A percentile compares a stretch with the other conserved stretches of the same genome.
phyloP scores from a whole-genome alignment of 2,329 filamentous ascomycete genomes.

The Epicoccum nigrum region DNA sequence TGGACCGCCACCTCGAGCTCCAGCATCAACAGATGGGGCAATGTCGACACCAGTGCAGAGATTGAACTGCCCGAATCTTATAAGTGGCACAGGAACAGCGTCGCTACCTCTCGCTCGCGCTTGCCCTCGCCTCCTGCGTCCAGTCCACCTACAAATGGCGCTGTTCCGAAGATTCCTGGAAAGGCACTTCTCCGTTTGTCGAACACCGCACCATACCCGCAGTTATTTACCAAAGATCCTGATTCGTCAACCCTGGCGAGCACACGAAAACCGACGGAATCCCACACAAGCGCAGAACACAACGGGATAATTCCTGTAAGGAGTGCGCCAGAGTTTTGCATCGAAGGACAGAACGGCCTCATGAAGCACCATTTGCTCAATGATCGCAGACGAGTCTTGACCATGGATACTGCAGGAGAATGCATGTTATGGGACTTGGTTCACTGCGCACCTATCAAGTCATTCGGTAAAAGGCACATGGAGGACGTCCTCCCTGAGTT shows the following conservation, averaged over 20 bases:
- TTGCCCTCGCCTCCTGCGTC: slow-evolving; percentile 47
- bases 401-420: slow-evolving; percentile 92
- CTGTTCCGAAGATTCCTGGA: slow-evolving; percentile 69
- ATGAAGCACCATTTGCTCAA: slow-evolving; percentile 93
- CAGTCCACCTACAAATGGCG: slow-evolving; percentile 41
- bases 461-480: slow-evolving; percentile 92
- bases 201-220: slow-evolving; percentile 79
- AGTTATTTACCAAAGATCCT: slow-evolving; percentile 58
- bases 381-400: slow-evolving; percentile 86
- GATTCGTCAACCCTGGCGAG: slow-evolving; percentile 62
- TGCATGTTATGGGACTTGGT: slow-evolving; percentile 95
- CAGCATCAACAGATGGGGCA: slow-evolving; percentile 89
- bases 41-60: slow-evolving; percentile 79
- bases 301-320: slow-evolving; percentile 47
- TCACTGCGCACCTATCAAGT: slow-evolving; percentile 84
- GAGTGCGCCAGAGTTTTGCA: slow-evolving; percentile 58
- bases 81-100: slow-evolving; percentile 62
- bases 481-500: slow-evolving; percentile 88
- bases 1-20: slow-evolving; percentile 92
- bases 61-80: slow-evolving; percentile 63
- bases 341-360: slow-evolving; percentile 92
- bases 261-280: slow-evolving; percentile 64
- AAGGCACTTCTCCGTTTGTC: slow-evolving; percentile 82
- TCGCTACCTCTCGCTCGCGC: slow-evolving; percentile 51
- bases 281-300: slow-evolving; percentile 52